Base-by-base conservation (phyloP, 2,329 filamentous ascomycete genomes). In the Penicillium sp. region DNA sequence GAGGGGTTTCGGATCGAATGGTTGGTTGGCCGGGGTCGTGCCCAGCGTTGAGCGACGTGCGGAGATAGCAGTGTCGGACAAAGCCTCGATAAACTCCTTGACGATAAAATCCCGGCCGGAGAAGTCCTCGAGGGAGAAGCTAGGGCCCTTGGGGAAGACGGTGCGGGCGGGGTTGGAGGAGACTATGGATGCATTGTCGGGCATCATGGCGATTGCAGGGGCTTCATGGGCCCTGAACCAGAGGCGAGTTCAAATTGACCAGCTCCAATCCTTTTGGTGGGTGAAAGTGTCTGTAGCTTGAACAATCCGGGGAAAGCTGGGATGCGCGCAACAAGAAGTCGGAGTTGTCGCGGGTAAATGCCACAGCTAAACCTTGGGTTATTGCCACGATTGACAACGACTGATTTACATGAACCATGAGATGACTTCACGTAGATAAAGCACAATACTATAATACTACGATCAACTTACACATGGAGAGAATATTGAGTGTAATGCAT, bases 1-100 rank as follows among this genome's bases (percentile, higher is more conserved):
- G 66, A 99, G 81, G 31, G 95, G 96, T 77, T 99, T 99, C 0
- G 95, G 92, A 70, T 99, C 95, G 78, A 99, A 99, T 80, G 82
- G 59, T 79, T 81, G 62, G 54, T 72, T 75, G 55, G 66, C 64
- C 39, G 52, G 73, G 39, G 64, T 64, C 29, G 74, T 65, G 60
- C 74, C 68, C 31, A 84, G 82, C 8, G 85, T 87, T 14, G 93
- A 97, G 58, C 90, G 89, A 53, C 95, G 90, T 69, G 88, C 90
- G 22, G 83, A 81, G 35, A 91, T 84, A 22, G 91, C 90, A 65
- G 83, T 90, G 62, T 98, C 93, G 50, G 93, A 95, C 56, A 99
- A 87, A 51, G 88, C 86, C 74, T 99, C 96, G 67, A 99, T 88
- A 73, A 99, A 99, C 78, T 99, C 95, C 70, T 96, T 92, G 64